Percentiles rank a stretch among this genome's conserved stretches.
Evolutionary conservation across 441 rosid species (phyloP).

Genomic region (Corymbia calophylla): DNA sequence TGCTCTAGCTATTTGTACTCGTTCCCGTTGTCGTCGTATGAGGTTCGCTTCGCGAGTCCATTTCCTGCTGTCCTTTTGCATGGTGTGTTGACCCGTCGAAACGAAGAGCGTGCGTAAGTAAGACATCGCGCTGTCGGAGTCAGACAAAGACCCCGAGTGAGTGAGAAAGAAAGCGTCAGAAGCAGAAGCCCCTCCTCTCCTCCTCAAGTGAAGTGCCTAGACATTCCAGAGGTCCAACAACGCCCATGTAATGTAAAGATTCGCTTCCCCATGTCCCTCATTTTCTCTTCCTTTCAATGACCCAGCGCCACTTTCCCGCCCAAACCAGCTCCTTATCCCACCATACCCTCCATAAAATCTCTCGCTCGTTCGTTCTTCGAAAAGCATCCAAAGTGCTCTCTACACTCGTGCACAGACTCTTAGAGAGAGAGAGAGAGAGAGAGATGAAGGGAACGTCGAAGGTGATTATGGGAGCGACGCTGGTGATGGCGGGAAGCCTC

Average conservation of each 20-base stretch:
- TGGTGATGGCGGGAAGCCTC: slow-evolving; percentile 66
- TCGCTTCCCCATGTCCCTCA: not conserved
- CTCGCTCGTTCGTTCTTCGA: not conserved
- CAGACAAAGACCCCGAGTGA: not conserved
- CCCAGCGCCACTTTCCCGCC: slow-evolving; percentile 45
- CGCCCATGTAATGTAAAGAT: not conserved
- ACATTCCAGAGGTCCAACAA: not conserved
- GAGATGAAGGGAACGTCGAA: slow-evolving; percentile 66
- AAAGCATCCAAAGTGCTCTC: not conserved
- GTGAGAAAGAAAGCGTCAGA: not conserved
- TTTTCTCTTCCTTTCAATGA: not conserved
- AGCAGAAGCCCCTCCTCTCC: not conserved
- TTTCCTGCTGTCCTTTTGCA: not conserved
- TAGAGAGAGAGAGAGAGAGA: not conserved
- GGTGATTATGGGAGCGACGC: slow-evolving; percentile 82
- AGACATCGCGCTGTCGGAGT: not conserved
- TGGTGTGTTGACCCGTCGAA: not conserved
- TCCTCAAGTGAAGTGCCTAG: not conserved
- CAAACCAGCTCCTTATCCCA: not conserved
- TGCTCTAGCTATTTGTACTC: not conserved
- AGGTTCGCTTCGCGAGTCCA: not conserved
- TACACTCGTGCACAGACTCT: not conserved
- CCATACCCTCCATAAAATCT: not conserved
- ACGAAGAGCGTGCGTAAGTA: not conserved
- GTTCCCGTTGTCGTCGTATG: not conserved